phyloP scores from a whole-genome alignment of 1,284 basidiomycete genomes.

The Boletus sp. region DNA sequence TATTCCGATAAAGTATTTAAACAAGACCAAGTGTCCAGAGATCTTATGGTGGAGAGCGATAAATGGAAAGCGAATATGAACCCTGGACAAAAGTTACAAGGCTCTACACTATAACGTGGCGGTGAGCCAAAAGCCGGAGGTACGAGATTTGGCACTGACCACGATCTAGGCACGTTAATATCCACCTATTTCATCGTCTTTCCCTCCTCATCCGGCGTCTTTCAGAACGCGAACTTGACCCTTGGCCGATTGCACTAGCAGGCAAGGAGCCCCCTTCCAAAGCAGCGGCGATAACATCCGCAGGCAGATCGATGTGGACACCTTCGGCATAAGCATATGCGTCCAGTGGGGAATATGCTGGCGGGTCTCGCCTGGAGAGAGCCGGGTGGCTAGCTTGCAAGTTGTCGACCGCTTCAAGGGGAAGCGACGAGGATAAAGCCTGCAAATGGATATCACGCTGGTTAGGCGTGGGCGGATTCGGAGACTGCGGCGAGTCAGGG shows the following conservation, averaged over 20 bases:
- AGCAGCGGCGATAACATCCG: constrained; percentile 77
- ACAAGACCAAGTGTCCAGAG: constrained; percentile 21
- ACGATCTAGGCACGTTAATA: constrained; percentile 4
- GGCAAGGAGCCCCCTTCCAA: constrained; percentile 66
- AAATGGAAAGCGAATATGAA: constrained; percentile 26
- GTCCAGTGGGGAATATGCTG: constrained; percentile 79
- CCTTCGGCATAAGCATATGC: constrained; percentile 76
- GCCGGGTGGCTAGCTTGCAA: constrained; percentile 21
- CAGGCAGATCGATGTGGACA: constrained; percentile 77
- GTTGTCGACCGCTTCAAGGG: constrained; percentile 23
- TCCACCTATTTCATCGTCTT: constrained; percentile 40
- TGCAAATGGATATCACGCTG: constrained; percentile 74
- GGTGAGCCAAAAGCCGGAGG: constrained; percentile 10
- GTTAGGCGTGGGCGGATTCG: constrained; percentile 75
- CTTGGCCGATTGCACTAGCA: constrained; percentile 48
- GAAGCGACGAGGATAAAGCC: constrained; percentile 44
- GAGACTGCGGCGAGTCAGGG: constrained; percentile 69
- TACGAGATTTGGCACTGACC: constrained; percentile 11
- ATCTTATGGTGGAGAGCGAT: constrained; percentile 18
- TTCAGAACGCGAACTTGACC: constrained; percentile 46
- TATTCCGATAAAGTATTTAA: constrained; percentile 26
- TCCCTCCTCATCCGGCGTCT: constrained; percentile 53
- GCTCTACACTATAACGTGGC: constrained; percentile 15
- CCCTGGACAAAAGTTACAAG: constrained; percentile 23
- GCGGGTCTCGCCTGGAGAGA: constrained; percentile 57